Percentiles rank a stretch among this genome's conserved stretches.
Conservation (phyloP, 345 rosid genomes). For the Linum lewisii region DNA sequence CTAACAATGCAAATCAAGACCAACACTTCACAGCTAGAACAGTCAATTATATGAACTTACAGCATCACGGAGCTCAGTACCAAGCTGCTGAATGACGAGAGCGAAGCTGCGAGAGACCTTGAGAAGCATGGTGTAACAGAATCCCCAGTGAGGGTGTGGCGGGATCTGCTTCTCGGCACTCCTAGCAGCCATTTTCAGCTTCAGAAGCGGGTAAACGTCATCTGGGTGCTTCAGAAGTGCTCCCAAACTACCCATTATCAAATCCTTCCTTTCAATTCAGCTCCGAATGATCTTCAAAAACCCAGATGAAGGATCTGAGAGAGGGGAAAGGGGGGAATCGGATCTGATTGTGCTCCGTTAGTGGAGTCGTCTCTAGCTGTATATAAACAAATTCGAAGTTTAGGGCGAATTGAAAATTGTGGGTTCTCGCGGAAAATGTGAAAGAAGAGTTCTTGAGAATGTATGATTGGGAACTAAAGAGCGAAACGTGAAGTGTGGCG, state of each 20-base stretch:
- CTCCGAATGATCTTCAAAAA: background rate
- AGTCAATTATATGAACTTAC: constrained; percentile 26
- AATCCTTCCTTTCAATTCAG: background rate
- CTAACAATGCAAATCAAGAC: background rate
- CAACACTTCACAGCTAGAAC: background rate
- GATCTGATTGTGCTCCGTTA: too few relatives aligned
- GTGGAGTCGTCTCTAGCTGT: too few relatives aligned
- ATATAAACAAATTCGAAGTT: too few relatives aligned
- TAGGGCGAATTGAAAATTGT: too few relatives aligned
- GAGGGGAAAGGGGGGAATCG: too few relatives aligned
- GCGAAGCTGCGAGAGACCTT: constrained; percentile 88
- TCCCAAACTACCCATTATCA: constrained; percentile 58
- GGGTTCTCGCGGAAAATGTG: too few relatives aligned
- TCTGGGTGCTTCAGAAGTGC: constrained; percentile 69
- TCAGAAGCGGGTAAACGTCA: constrained; percentile 81
- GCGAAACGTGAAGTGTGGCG: too few relatives aligned
- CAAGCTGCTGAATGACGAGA: constrained; percentile 88
- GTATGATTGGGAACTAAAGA: too few relatives aligned
- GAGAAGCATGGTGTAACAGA: constrained; percentile 83
- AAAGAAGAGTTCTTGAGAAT: too few relatives aligned
- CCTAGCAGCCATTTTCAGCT: constrained; percentile 59
- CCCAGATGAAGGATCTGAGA: background rate
- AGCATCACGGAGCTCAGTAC: constrained; percentile 67
- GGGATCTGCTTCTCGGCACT: constrained; percentile 94
- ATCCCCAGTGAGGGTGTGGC: constrained; percentile 77